Conservation (phyloP, 192 early-diverging fungal species). For the Linnemannia hyalina region DNA sequence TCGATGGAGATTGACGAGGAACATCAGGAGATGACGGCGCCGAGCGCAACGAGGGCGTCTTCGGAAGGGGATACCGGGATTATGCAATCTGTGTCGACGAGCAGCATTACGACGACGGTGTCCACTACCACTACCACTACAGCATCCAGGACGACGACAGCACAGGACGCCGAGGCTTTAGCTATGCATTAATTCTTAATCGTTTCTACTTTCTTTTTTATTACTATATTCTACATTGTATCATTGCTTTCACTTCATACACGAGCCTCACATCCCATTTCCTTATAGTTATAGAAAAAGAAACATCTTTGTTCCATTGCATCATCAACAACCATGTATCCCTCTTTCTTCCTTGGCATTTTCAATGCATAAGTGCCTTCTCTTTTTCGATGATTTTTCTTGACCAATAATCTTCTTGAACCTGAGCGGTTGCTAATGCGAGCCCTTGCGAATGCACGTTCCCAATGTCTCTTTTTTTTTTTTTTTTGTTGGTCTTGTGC, state of each 20-base stretch:
- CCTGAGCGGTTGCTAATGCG: too few species aligned
- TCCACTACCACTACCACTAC: neutral
- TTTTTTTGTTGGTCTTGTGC: too few species aligned
- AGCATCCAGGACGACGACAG: neutral
- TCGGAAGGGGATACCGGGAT: neutral
- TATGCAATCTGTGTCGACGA: neutral
- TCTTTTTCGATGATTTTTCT: neutral
- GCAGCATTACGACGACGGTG: neutral
- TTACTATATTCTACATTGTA: neutral
- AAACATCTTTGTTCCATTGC: neutral
- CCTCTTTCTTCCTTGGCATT: neutral
- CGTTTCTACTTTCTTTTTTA: neutral
- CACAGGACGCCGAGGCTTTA: neutral
- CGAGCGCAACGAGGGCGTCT: neutral
- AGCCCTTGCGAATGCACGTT: too few species aligned
- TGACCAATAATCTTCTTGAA: too few species aligned
- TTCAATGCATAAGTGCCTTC: neutral
- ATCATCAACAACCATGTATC: neutral
- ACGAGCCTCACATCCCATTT: neutral
- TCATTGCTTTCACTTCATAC: too few species aligned
- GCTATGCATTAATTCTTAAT: conserved; percentile 2
- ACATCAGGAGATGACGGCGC: neutral
- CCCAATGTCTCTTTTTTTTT: too few species aligned
- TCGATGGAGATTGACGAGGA: neutral
- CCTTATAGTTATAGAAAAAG: neutral